phyloP scores from a whole-genome alignment of 805 yeast species.

The Saccharomycopsis capsularis region DNA sequence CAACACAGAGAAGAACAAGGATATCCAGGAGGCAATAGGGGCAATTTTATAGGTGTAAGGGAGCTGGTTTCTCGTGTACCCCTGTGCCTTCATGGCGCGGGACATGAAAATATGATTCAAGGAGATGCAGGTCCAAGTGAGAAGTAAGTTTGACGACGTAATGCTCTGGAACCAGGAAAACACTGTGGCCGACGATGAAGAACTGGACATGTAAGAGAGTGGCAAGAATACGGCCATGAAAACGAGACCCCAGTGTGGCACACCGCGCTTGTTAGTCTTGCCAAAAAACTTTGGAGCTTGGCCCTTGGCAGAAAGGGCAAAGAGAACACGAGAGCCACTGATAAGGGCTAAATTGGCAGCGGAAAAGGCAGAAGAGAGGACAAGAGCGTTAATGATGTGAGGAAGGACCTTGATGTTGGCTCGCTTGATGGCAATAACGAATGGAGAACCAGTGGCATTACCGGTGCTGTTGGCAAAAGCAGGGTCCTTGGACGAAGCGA shows the following conservation, averaged over 20 bases:
- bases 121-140: constrained; percentile 41
- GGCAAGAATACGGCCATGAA: constrained; percentile 48
- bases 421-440: constrained; percentile 61
- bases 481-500: constrained; percentile 48
- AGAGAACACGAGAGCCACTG: constrained; percentile 25
- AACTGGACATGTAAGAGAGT: constrained; percentile 64
- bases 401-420: constrained; percentile 62
- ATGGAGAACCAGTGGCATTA: constrained; percentile 62
- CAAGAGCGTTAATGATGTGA: constrained; percentile 64
- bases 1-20: constrained; percentile 31
- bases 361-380: constrained; percentile 58
- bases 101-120: constrained; percentile 37
- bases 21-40: constrained; percentile 37
- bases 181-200: constrained; percentile 47
- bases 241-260: constrained; percentile 39
- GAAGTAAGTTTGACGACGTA: constrained; percentile 36
- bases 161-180: constrained; percentile 50
- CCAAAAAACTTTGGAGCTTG: constrained; percentile 66
- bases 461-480: constrained; percentile 40
- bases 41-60: constrained; percentile 37
- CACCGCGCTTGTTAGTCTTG: constrained; percentile 59
- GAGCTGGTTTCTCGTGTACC: constrained; percentile 33
- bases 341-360: constrained; percentile 72
- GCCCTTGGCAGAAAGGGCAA: constrained; percentile 53
- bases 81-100: constrained; percentile 39